Evolutionary conservation across 345 rosid genomes (phyloP).

Genomic region (Eucalyptus sp.): DNA sequence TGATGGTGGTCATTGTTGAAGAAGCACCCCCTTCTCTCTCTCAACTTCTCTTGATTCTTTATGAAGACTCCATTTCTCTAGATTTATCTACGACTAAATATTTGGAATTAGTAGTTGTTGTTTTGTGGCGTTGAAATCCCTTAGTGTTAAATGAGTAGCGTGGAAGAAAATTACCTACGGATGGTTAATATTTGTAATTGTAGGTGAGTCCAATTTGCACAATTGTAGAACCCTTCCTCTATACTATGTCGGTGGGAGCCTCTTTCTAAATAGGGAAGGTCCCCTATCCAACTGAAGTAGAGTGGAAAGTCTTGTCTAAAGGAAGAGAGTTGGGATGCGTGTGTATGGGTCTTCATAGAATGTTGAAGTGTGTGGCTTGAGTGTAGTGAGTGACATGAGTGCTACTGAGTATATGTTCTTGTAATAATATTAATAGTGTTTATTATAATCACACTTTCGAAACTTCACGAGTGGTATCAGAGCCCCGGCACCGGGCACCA

Average conservation of each 20-base stretch:
- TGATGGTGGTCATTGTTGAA: background rate
- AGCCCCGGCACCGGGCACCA: accelerated
- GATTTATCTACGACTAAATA: background rate
- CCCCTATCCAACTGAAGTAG: background rate
- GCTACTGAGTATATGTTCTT: no score
- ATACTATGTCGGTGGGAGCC: background rate
- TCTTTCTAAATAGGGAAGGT: no score
- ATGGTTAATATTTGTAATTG: background rate
- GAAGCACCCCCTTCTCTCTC: no score
- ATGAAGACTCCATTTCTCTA: background rate
- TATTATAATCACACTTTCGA: no score
- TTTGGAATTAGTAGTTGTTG: no score
- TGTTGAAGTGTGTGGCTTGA: background rate
- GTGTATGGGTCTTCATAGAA: background rate
- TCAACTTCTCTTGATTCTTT: no score
- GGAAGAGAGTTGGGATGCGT: background rate
- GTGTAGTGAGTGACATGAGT: no score
- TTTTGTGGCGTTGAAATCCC: background rate
- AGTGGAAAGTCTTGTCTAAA: background rate
- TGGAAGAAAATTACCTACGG: background rate
- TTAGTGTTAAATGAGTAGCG: no score
- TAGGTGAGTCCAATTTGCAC: background rate
- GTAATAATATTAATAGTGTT: no score
- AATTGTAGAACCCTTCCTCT: background rate
- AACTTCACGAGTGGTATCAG: no score